Evolutionary conservation across 768 basidiomycete species (phyloP).

Genomic region (Podaxis sp.): DNA sequence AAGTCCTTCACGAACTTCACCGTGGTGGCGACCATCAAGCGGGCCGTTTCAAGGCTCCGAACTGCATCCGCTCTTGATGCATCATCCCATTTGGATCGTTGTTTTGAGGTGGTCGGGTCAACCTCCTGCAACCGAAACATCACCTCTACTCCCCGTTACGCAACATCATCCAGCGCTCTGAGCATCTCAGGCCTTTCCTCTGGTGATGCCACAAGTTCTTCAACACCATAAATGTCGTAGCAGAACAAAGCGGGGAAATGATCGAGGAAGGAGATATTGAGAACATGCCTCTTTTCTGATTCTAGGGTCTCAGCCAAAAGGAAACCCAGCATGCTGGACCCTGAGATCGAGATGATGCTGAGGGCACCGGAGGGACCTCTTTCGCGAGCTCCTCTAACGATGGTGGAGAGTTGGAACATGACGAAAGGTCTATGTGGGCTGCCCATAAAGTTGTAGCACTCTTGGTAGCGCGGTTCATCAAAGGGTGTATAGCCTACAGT

Average conservation of each 20-base stretch:
- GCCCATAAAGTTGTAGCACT: neutral
- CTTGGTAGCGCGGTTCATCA: neutral
- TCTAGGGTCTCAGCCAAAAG: neutral
- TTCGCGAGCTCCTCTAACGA: neutral
- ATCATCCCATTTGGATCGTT: neutral
- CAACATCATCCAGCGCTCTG: neutral
- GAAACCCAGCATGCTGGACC: slow-evolving; percentile 4
- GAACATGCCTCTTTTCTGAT: neutral
- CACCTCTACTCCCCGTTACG: neutral
- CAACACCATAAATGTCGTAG: slow-evolving; percentile 3
- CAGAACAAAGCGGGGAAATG: slow-evolving; percentile 9
- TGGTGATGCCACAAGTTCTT: neutral
- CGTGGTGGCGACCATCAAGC: neutral
- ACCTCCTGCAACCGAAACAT: slow-evolving; percentile 6
- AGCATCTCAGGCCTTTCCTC: neutral
- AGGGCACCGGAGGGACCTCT: neutral
- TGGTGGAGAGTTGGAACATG: neutral
- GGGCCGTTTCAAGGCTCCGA: neutral
- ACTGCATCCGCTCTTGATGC: neutral
- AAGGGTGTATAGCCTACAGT: neutral
- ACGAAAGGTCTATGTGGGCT: neutral
- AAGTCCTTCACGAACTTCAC: neutral
- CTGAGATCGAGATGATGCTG: neutral
- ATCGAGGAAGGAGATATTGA: slow-evolving; percentile 3
- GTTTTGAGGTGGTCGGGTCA: neutral